Base-by-base conservation (phyloP, 2,329 filamentous ascomycete genomes). In the Fusarium tupiense region DNA sequence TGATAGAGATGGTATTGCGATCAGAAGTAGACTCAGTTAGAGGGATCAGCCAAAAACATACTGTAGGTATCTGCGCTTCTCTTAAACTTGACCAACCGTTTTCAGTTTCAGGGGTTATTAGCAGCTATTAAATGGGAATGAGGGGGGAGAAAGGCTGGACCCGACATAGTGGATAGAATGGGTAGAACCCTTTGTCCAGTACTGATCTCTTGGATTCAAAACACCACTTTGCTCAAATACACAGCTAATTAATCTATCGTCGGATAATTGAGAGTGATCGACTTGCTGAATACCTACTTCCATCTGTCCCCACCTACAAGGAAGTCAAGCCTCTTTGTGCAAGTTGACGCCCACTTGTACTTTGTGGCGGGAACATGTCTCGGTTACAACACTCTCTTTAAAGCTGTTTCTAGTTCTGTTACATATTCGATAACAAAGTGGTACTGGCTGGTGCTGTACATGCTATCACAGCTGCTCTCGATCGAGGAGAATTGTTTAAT, bases 291-390 rank as follows among this genome's bases (percentile, higher is more conserved):
- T 40, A 26, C n/a, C 31, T 40, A 26, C 20, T 29, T 22, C 43
- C 20, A 49, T 43, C 61, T 46, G 35, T 38, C 38, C 35, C 68
- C 54, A 46, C 61, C 54, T 44, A 46, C 67, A 41, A 7, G 31
- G 16, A 67, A 50, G 47, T 67, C 57, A 71, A 59, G 49, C 38
- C 61, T 67, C 67, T 47, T 46, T 57, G 49, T 40, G 54, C 59
- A 44, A 57, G 58, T 74, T 64, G 59, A 35, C 64, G 57, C 57
- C 62, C 64, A 71, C 68, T 50, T 53, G 33, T 37, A 54, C 20
- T 43, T 35, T 44, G 58, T 69, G 80, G 79, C 79, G 81, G 80
- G 81, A 81, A 81, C 81, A 84, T 85, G 84, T 84, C 82, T 85
- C 80, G 77, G 79, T 78, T 76, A 62, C 74, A 72, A 66, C 62